Conservation (phyloP, 345 rosid species). For the Barbarea vulgaris region DNA sequence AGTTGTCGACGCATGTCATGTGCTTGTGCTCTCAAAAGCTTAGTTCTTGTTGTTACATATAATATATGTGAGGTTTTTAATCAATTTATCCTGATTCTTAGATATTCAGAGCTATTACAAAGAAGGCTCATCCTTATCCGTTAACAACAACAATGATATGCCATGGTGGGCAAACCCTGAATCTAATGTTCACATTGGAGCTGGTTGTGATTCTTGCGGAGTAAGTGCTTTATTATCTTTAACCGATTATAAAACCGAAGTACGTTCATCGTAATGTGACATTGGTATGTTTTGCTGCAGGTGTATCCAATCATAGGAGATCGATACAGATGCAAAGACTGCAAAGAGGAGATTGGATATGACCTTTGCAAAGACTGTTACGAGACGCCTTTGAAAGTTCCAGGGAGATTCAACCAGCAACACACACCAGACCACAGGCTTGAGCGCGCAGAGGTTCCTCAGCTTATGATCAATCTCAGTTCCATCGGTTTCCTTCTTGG, state of each 20-base stretch:
- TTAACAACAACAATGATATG: constrained; percentile 8
- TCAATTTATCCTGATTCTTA: constrained; percentile 19
- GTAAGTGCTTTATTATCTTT: constrained; percentile 28
- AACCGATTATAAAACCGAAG: neutral
- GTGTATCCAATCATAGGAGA: constrained; percentile 73
- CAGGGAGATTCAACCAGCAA: constrained; percentile 91
- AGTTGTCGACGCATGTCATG: neutral
- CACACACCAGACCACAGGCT: constrained; percentile 81
- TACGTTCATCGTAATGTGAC: neutral
- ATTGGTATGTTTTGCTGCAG: constrained; percentile 42
- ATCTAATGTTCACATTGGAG: constrained; percentile 40
- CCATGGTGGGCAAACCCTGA: constrained; percentile 37
- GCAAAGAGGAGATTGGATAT: constrained; percentile 65
- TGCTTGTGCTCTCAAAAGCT: constrained; percentile 22
- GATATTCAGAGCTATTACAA: constrained; percentile 43
- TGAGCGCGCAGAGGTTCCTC: constrained; percentile 25
- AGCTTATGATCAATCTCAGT: neutral
- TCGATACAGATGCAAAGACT: constrained; percentile 69
- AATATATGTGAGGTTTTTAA: constrained; percentile 14
- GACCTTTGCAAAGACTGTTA: constrained; percentile 89
- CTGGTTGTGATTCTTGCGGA: constrained; percentile 84
- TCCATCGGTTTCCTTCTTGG: constrained; percentile 18
- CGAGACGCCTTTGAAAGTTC: constrained; percentile 54
- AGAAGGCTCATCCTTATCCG: constrained; percentile 25
- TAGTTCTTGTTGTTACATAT: constrained; percentile 21